A percentile compares a stretch with the other conserved stretches of the same genome.
Evolutionary conservation across 179 eudicot species (phyloP).

Genomic region (Spergularia azorica): DNA sequence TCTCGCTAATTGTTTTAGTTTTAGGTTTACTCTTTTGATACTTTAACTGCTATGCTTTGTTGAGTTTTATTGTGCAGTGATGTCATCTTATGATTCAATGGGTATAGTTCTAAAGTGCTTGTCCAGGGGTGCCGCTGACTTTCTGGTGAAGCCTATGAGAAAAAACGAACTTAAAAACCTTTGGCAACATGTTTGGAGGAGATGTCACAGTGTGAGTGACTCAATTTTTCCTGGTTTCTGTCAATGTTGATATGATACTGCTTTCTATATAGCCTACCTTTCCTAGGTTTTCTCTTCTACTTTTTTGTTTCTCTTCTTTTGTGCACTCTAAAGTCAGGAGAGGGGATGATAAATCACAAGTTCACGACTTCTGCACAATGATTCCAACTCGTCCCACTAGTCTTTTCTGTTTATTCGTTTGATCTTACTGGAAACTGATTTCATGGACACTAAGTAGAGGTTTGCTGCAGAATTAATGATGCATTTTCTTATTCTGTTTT

Average conservation of each 20-base stretch:
- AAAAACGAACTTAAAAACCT: constrained; percentile 93
- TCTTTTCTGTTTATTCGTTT: not conserved
- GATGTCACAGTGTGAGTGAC: constrained; percentile 83
- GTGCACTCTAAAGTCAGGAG: not conserved
- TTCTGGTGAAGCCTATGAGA: constrained; percentile 87
- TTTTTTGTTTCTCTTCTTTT: not conserved
- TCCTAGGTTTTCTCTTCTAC: too few species aligned
- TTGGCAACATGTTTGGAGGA: constrained; percentile 99
- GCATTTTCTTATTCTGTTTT: constrained; percentile 6
- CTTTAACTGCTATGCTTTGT: constrained; percentile 34
- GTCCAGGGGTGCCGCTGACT: constrained; percentile 93
- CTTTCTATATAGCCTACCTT: not conserved
- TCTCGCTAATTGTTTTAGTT: not conserved
- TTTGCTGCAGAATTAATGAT: not conserved
- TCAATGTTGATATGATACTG: not conserved
- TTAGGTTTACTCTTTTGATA: constrained; percentile 7
- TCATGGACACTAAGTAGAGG: not conserved
- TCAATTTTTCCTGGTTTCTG: constrained; percentile 8
- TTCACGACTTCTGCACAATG: not conserved
- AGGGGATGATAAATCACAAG: not conserved
- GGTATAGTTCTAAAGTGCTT: constrained; percentile 86
- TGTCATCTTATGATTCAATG: constrained; percentile 93
- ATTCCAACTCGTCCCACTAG: not conserved
- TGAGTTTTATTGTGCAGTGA: constrained; percentile 43
- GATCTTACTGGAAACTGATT: not conserved